These are phyloP conservation scores for Trifolium fragiferum DNA, from an alignment of 306 rosid species.

Conservation along the genomic window DNA sequence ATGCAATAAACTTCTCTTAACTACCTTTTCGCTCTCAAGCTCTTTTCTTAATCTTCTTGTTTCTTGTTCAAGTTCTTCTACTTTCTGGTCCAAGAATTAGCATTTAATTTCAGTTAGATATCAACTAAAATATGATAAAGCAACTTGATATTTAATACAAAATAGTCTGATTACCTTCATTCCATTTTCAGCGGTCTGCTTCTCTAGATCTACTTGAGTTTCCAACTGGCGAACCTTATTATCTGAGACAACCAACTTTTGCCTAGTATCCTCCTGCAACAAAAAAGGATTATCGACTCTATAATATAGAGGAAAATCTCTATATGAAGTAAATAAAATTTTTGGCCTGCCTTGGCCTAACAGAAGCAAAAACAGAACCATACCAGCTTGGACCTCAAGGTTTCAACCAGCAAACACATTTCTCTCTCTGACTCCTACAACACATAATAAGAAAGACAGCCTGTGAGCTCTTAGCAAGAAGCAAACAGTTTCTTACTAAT, in stretches of 20 bases:
- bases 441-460: constrained; percentile 41
- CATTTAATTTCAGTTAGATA: constrained; percentile 37
- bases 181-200: constrained; percentile 61
- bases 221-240: constrained; percentile 88
- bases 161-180: constrained; percentile 56
- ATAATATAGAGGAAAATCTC: constrained; percentile 27
- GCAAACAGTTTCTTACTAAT: constrained; percentile 23
- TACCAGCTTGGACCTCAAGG: constrained; percentile 93
- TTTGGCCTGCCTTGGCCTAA: constrained; percentile 20
- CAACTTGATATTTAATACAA: constrained; percentile 9
- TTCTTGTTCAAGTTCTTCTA: constrained; percentile 79
- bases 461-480: constrained; percentile 31
- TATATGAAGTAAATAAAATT: constrained; percentile 12
- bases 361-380: constrained; percentile 29
- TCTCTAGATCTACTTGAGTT: constrained; percentile 71
- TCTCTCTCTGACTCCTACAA: constrained; percentile 86
- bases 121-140: constrained; percentile 36
- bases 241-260: constrained; percentile 81
- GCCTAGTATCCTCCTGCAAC: constrained; percentile 85
- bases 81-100: constrained; percentile 64
- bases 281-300: constrained; percentile 41
- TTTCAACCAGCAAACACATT: constrained; percentile 67
- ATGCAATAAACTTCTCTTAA: constrained; percentile 40
- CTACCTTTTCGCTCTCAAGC: constrained; percentile 96
- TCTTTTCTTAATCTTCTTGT: constrained; percentile 63